These are phyloP conservation scores for Leccinum incarnatum DNA, from an alignment of 768 basidiomycete genomes.

Conservation along the genomic window DNA sequence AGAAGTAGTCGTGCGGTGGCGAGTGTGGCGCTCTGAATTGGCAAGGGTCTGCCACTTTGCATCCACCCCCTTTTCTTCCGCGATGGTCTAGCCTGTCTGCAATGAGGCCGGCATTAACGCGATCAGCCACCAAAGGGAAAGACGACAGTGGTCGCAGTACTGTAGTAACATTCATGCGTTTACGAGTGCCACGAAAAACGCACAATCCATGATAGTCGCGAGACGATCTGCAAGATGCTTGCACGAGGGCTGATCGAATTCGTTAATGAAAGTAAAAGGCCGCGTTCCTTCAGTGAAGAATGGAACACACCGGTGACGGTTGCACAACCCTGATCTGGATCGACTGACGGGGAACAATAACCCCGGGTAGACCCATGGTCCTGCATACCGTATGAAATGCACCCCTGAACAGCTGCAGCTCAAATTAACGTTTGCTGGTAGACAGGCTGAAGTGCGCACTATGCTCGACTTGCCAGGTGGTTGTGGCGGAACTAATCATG, in stretches of 20 bases:
- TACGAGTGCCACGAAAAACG: neutral
- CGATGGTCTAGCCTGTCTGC: conserved; percentile 13
- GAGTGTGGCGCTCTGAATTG: neutral
- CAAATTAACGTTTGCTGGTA: neutral
- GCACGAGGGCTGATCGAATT: neutral
- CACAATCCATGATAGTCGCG: conserved; percentile 10
- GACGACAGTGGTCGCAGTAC: conserved; percentile 5
- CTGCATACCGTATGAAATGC: neutral
- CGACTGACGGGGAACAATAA: neutral
- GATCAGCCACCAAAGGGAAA: neutral
- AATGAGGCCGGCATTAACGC: conserved; percentile 13
- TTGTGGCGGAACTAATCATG: neutral
- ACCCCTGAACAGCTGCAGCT: neutral
- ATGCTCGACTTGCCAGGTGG: neutral
- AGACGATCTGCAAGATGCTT: conserved; percentile 12
- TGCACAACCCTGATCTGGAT: neutral
- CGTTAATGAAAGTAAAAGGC: conserved; percentile 4
- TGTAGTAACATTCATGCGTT: conserved; percentile 5
- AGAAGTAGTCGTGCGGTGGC: conserved; percentile 2
- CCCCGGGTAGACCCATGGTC: neutral
- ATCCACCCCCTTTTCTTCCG: conserved; percentile 9
- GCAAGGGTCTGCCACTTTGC: conserved; percentile 11
- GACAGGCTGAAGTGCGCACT: neutral
- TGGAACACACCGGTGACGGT: neutral
- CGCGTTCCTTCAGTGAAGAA: conserved; percentile 5